Conservation (phyloP, 2,329 filamentous ascomycete genomes). For the Cladosporium phlei region DNA sequence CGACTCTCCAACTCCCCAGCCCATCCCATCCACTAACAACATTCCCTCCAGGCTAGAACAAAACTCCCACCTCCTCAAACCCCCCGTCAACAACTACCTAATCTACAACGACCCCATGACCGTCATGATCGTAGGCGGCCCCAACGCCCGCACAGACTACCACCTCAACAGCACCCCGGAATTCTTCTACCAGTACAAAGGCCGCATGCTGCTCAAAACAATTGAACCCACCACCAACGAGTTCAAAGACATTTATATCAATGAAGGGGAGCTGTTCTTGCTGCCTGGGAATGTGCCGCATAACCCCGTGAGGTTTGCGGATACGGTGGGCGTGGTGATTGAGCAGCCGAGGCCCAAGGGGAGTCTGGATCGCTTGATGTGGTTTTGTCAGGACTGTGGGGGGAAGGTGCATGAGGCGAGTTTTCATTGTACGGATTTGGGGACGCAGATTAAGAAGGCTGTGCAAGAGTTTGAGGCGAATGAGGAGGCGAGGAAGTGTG, state of each 20-base stretch:
- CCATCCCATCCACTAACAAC: neutral
- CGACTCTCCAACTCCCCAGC: constrained; percentile 13
- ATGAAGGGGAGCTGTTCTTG: constrained; percentile 90
- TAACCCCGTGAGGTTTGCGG: constrained; percentile 86
- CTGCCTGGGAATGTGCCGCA: constrained; percentile 93
- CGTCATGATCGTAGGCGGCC: constrained; percentile 92
- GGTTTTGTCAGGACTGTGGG: constrained; percentile 76
- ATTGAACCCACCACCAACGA: constrained; percentile 60
- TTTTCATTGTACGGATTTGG: constrained; percentile 86
- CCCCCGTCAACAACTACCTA: constrained; percentile 96
- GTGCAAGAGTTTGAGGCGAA: constrained; percentile 75
- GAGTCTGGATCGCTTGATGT: constrained; percentile 73
- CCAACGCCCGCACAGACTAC: constrained; percentile 94
- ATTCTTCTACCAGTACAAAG: constrained; percentile 96
- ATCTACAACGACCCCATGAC: constrained; percentile 82
- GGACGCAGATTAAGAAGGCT: constrained; percentile 88
- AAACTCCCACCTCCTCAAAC: constrained; percentile 87
- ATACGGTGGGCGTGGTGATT: constrained; percentile 90
- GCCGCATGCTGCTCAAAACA: constrained; percentile 88
- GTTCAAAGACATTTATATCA: constrained; percentile 83
- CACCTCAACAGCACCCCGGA: constrained; percentile 96
- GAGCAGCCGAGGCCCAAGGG: constrained; percentile 73
- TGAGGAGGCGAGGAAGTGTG: constrained; percentile 67
- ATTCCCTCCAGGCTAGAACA: constrained; percentile 66
- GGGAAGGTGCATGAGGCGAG: constrained; percentile 75